These are phyloP conservation scores for Tremellales sp. DNA, from an alignment of 1,284 basidiomycete species.

Conservation along the genomic window DNA sequence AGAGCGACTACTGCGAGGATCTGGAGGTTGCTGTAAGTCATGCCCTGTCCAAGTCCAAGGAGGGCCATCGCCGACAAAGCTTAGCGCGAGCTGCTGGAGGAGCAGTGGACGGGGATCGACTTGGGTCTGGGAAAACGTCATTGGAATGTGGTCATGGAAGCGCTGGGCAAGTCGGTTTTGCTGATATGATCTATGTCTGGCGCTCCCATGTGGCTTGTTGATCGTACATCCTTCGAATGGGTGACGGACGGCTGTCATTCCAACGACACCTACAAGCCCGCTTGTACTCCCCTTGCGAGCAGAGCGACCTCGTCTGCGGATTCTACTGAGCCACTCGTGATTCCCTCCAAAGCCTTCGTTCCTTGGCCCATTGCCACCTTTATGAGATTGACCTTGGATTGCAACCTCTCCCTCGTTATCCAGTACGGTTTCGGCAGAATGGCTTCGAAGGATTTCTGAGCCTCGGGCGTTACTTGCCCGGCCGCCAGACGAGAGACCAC, in stretches of 20 bases:
- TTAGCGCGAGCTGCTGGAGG: slow-evolving; percentile 23
- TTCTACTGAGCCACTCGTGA: too few relatives aligned
- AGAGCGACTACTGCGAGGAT: slow-evolving; percentile 32
- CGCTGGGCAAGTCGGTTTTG: slow-evolving; percentile 20
- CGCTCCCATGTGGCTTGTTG: too few relatives aligned
- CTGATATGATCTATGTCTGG: too few relatives aligned
- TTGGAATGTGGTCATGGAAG: slow-evolving; percentile 26
- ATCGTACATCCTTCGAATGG: too few relatives aligned
- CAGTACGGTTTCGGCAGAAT: slow-evolving; percentile 22
- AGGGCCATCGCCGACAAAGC: background rate
- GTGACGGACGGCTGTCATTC: too few relatives aligned
- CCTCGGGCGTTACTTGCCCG: slow-evolving; percentile 9
- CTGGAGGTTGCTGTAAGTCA: slow-evolving; percentile 31
- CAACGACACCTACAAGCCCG: too few relatives aligned
- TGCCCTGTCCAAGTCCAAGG: background rate
- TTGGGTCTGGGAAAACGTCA: slow-evolving; percentile 18
- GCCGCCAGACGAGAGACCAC: slow-evolving; percentile 7
- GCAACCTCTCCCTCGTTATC: slow-evolving; percentile 22
- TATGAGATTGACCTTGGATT: slow-evolving; percentile 22
- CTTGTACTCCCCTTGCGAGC: too few relatives aligned
- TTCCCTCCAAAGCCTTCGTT: background rate
- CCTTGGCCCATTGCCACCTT: slow-evolving; percentile 21
- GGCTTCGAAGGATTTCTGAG: slow-evolving; percentile 11
- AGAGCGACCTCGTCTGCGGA: too few relatives aligned
- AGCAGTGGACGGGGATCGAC: slow-evolving; percentile 29